Evolutionary conservation across 805 yeast genomes (phyloP).

Genomic region (Candida sakaeoensis): DNA sequence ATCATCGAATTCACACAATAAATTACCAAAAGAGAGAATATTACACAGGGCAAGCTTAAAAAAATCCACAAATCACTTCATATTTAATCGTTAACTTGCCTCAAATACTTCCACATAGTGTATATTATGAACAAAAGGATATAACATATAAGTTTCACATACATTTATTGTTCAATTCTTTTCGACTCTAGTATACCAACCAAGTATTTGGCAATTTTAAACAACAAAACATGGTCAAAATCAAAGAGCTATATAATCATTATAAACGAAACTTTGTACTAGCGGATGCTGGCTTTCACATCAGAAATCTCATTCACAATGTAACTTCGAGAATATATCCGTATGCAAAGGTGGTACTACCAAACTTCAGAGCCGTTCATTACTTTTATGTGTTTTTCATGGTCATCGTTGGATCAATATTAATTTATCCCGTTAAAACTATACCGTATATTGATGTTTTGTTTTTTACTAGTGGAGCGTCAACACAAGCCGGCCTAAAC

Average conservation of each 20-base stretch:
- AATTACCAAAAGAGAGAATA: too few relatives aligned
- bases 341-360: slow-evolving; percentile 37
- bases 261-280: slow-evolving; percentile 9
- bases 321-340: slow-evolving; percentile 40
- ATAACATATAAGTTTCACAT: background rate
- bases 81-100: background rate
- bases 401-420: slow-evolving; percentile 64
- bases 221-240: too few relatives aligned
- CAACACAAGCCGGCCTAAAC: slow-evolving; percentile 91
- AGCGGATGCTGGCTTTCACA: slow-evolving; percentile 15
- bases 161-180: background rate
- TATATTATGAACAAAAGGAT: slow-evolving; percentile 4
- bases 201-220: too few relatives aligned
- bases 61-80: background rate
- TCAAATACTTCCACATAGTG: background rate
- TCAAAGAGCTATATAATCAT: slow-evolving; percentile 5
- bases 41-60: background rate
- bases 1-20: too few relatives aligned
- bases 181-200: too few relatives aligned
- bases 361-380: slow-evolving; percentile 62
- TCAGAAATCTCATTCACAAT: slow-evolving; percentile 31
- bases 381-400: slow-evolving; percentile 63
- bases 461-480: slow-evolving; percentile 70
- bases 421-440: slow-evolving; percentile 73
- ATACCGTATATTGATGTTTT: slow-evolving; percentile 71